These are phyloP conservation scores for Arbutus unedo DNA, from an alignment of 148 eudicot species.

Conservation along the genomic window DNA sequence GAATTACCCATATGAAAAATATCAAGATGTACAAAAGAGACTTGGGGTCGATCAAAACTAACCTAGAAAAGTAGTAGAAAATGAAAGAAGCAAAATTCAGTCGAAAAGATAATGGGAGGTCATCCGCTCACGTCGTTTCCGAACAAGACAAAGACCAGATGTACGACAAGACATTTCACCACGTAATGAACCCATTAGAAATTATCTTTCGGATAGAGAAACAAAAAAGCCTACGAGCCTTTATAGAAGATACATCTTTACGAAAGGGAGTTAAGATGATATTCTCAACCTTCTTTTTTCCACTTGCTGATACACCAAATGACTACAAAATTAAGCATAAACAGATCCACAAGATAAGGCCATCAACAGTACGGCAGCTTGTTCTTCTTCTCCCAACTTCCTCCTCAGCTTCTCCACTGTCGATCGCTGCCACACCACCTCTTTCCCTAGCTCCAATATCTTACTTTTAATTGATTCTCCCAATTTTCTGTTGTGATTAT, in stretches of 20 bases:
- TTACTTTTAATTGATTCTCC: constrained; percentile 48
- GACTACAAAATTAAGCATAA: neutral
- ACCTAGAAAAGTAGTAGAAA: too few relatives aligned
- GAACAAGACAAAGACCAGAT: too few relatives aligned
- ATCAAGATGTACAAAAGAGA: too few relatives aligned
- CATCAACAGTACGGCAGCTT: constrained; percentile 56
- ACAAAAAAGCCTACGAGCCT: too few relatives aligned
- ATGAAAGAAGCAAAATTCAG: too few relatives aligned
- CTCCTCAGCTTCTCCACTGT: constrained; percentile 49
- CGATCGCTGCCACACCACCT: constrained; percentile 70
- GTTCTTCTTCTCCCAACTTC: constrained; percentile 74
- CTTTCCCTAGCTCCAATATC: constrained; percentile 50
- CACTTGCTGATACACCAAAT: neutral
- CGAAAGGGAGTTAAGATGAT: neutral
- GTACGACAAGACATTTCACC: too few relatives aligned
- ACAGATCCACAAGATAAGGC: constrained; percentile 26
- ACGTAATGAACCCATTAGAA: too few relatives aligned
- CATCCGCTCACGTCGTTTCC: too few relatives aligned
- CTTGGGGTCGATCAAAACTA: too few relatives aligned
- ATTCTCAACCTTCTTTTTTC: neutral
- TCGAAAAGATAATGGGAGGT: too few relatives aligned
- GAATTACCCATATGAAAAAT: too few relatives aligned
- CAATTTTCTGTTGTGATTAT: constrained; percentile 21
- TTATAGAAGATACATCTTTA: neutral
- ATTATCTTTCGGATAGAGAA: too few relatives aligned